phyloP scores from a whole-genome alignment of 2,329 filamentous ascomycete species.

The Coleophoma cylindrospora region DNA sequence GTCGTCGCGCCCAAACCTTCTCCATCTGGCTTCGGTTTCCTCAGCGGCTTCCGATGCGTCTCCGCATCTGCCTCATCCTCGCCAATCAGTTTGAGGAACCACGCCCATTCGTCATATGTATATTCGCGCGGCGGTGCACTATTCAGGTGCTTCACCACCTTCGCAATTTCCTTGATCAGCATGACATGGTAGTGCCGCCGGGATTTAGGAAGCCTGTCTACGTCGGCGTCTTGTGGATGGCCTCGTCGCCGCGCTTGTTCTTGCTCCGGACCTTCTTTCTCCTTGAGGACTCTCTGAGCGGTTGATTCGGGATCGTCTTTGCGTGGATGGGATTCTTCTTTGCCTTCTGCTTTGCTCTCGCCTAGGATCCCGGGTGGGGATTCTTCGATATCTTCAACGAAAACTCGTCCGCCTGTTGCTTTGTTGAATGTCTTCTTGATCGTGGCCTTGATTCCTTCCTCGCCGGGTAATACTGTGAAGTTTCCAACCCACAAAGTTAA shows the following conservation, averaged over 20 bases:
- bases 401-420: slow-evolving; percentile 38
- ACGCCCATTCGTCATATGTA: slow-evolving; percentile 79
- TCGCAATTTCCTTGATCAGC: slow-evolving; percentile 67
- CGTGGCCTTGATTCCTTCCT: slow-evolving; percentile 41
- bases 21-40: slow-evolving; percentile 7
- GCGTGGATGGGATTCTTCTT: slow-evolving; percentile 13
- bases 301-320: slow-evolving; percentile 18
- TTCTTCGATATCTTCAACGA: slow-evolving; percentile 32
- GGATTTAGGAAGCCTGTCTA: slow-evolving; percentile 23
- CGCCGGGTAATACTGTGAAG: slow-evolving; percentile 56
- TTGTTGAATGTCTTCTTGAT: slow-evolving; percentile 37
- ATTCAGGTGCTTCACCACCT: slow-evolving; percentile 59
- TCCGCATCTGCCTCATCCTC: slow-evolving; percentile 50
- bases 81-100: slow-evolving; percentile 74
- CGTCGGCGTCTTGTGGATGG: slow-evolving; percentile 7
- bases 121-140: slow-evolving; percentile 58
- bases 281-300: slow-evolving; percentile 6
- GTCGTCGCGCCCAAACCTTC: slow-evolving; percentile 7
- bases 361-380: slow-evolving; percentile 37
- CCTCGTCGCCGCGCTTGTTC: slow-evolving; percentile 5
- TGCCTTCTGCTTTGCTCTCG: slow-evolving; percentile 5
- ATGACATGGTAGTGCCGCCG: slow-evolving; percentile 50
- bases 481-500: slow-evolving; percentile 50
- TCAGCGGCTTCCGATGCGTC: slow-evolving; percentile 38
- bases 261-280: slow-evolving; percentile 9